Evolutionary conservation across 2,329 filamentous ascomycete genomes (phyloP), one percentile per base, ranked within the genome.

Genomic region (Emmonsiellopsis sp.): DNA sequence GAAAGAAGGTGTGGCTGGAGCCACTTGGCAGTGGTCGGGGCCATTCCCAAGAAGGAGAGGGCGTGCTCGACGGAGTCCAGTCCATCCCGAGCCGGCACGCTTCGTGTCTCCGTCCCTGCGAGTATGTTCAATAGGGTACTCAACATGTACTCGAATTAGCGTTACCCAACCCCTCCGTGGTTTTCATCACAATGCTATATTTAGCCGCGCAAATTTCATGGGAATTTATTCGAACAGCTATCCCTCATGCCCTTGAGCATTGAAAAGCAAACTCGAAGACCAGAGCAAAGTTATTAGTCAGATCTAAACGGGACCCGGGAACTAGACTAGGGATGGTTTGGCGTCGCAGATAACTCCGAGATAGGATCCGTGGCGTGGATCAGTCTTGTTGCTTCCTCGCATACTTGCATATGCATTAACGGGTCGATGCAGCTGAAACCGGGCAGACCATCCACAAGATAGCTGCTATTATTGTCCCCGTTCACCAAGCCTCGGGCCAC

Each of bases 321-420:
- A 32, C 47, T 49, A 40, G 34, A 11, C 47, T 49, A 16, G 6
- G 30, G 47, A 49, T 49, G 26, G 47, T 38, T 38, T 49, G 47
- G 47, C 20, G 47, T 49, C 3, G 47, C 35, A 13, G 35, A 30
- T 49, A n/a, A 37, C 20, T 48, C 47, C 30, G 37, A 45, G 41
- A 49, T 44, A 54, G 34, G 42, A 50, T 51, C 41, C 46, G 53
- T 49, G 44, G 49, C 50, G 50, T 49, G 46, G 50, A 56, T 53
- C 51, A 8, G 32, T 54, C 30, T 45, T 57, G 51, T 55, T 51
- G 34, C 54, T 53, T 9, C 5, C 48, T 47, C 40, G 26, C 54
- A 58, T 56, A 61, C 60, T 63, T 56, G 61, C 61, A 63, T 63
- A 63, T 63, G 61, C 61, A 61, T 57, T 53, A 52, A 58, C 61